phyloP scores from a whole-genome alignment of 129 eudicot genomes.

The Artemisia annua region DNA sequence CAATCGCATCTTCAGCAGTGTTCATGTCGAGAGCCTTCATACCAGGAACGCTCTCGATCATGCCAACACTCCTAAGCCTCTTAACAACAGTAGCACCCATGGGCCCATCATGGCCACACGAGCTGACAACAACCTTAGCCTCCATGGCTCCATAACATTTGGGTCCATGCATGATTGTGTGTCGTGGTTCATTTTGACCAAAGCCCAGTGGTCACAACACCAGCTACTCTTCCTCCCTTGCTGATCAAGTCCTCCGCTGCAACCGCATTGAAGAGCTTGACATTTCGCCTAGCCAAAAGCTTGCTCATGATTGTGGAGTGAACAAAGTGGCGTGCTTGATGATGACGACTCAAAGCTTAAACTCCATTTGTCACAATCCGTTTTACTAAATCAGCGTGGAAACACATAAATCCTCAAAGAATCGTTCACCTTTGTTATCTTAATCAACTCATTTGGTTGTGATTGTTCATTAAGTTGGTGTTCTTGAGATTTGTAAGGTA shows the following conservation, averaged over 20 bases:
- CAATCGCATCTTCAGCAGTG: constrained; percentile 79
- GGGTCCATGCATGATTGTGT: constrained; percentile 82
- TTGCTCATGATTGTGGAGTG: constrained; percentile 77
- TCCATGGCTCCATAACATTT: constrained; percentile 76
- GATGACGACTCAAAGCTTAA: no score
- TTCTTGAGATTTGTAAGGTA: no score
- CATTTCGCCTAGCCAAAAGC: constrained; percentile 65
- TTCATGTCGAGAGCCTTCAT: constrained; percentile 77
- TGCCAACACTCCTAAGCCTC: constrained; percentile 58
- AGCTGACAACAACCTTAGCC: constrained; percentile 68
- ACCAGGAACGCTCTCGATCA: constrained; percentile 65
- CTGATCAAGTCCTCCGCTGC: constrained; percentile 74
- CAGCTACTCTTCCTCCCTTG: constrained; percentile 52
- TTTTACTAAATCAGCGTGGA: no score
- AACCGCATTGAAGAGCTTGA: constrained; percentile 71
- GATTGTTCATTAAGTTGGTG: no score
- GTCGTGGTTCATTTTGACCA: constrained; percentile 69
- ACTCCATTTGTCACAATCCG: no score
- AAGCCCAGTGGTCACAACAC: constrained; percentile 73
- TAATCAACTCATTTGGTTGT: no score
- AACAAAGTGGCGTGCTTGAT: constrained; percentile 71
- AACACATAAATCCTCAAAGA: no score
- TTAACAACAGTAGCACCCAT: constrained; percentile 77
- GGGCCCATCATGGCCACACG: constrained; percentile 81
- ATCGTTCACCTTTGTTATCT: no score